Base-by-base conservation (phyloP, 2,329 filamentous ascomycete genomes). In the Berkeleyomyces rouxiae region DNA sequence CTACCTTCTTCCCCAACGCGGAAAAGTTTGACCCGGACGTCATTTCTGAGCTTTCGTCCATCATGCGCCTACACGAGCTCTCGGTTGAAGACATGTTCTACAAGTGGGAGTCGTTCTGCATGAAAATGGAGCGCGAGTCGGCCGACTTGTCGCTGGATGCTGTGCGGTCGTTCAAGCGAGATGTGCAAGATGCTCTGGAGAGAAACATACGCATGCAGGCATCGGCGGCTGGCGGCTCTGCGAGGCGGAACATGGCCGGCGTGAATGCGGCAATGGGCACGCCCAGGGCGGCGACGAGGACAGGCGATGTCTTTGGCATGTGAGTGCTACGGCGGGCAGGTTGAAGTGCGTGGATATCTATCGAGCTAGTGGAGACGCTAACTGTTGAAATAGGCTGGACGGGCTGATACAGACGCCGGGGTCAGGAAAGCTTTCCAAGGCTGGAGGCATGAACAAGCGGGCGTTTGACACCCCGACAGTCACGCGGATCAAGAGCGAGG, bases 31-130 rank as follows among this genome's bases (percentile, higher is more conserved):
- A 89, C 66, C 77, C 84, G 66, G 92, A 97, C 72, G 82, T 97
- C 63, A 76, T 90, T 67, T 77, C 80, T 61, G 91, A 96, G 75
- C 78, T 99, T 67, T 81, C 87, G 71, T 95, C 90, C 64, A 95
- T 96, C 71, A 81, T 93, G 75, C 84, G 86, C 62, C 79, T 97
- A 65, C 89, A 96, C 74, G 84, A 83, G 58, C 81, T 97, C 65
- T 82, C 84, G 13, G 79, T 85, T 42, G 85, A 97, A 72, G 93
- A 97, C 71, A 79, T 97, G 36, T 96, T 90, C 74, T 96, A 90
- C 82, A 97, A 97, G 79, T 99, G 93, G 93, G 93, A 99, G 73
- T 92, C 90, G 0, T 97, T 96, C 78, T 91, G 88, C 73, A 86
- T 99, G 71, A 95, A 92, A 74, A 90, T 97, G 85, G 89, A 91